These are phyloP conservation scores for Zarea fungicola DNA, from an alignment of 2,329 filamentous ascomycete genomes.

Conservation along the genomic window DNA sequence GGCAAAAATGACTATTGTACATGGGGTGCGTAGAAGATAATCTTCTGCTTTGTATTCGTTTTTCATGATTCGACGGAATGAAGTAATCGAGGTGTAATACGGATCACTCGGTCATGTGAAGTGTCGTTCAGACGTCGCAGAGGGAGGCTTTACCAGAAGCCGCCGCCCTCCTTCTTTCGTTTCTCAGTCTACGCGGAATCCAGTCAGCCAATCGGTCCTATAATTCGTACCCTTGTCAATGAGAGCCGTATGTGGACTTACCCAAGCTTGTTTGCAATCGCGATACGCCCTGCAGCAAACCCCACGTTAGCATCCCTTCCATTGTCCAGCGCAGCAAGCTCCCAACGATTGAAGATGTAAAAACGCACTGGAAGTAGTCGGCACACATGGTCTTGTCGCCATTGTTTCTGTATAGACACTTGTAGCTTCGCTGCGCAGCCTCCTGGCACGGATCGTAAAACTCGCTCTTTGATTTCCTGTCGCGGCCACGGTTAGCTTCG, in stretches of 20 bases:
- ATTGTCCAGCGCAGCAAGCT: not conserved
- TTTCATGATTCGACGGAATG: not conserved
- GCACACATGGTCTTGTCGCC: conserved; percentile 85
- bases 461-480: conserved; percentile 80
- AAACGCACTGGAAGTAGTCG: conserved; percentile 87
- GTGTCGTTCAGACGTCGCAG: not conserved
- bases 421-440: conserved; percentile 76
- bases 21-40: not conserved
- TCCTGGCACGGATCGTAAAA: conserved; percentile 96
- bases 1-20: not conserved
- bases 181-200: conserved; percentile 24
- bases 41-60: not conserved
- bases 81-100: too few species aligned
- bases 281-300: conserved; percentile 66
- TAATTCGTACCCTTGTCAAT: not conserved
- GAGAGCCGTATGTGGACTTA: conserved; percentile 47
- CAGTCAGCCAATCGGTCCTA: not conserved
- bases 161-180: conserved; percentile 26
- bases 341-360: not conserved
- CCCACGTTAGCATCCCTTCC: conserved; percentile 17
- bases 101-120: not conserved
- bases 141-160: conserved; percentile 21
- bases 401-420: conserved; percentile 81
- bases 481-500: not conserved
- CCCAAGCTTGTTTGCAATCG: conserved; percentile 93